phyloP scores from a whole-genome alignment of 208 protist genomes.

The Trypanosomatidae sp. region DNA sequence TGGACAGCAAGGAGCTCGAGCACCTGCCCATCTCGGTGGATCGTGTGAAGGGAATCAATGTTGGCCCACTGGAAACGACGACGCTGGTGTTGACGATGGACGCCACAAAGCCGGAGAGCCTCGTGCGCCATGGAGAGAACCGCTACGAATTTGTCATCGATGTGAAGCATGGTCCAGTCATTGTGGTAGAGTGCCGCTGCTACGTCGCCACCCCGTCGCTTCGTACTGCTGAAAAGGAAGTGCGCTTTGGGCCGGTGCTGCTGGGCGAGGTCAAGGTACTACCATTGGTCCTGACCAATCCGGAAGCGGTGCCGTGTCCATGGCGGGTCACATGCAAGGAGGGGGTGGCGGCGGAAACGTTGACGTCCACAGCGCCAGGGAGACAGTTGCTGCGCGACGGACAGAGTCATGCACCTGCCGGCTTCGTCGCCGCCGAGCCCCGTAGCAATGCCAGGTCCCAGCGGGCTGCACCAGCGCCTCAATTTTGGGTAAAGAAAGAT shows the following conservation, averaged over 20 bases:
- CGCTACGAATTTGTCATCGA: conserved; percentile 78
- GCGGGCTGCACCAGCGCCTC: conserved; percentile 8
- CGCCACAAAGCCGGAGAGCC: conserved; percentile 25
- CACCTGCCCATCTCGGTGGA: conserved; percentile 60
- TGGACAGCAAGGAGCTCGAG: conserved; percentile 80
- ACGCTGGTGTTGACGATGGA: conserved; percentile 64
- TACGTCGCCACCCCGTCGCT: conserved; percentile 92
- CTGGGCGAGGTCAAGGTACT: conserved; percentile 85
- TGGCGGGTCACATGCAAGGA: conserved; percentile 82
- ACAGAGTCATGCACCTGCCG: too few relatives aligned
- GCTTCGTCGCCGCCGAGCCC: neutral
- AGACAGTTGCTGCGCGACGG: neutral
- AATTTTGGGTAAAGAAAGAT: conserved; percentile 77
- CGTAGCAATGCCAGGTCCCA: neutral
- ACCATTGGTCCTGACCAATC: conserved; percentile 86
- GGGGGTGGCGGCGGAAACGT: conserved; percentile 3
- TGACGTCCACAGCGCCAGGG: neutral
- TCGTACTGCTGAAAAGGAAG: conserved; percentile 39
- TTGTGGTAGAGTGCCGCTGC: conserved; percentile 85
- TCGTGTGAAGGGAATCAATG: conserved; percentile 75
- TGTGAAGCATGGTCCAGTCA: conserved; percentile 79
- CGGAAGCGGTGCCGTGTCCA: conserved; percentile 83
- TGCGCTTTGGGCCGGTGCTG: conserved; percentile 91
- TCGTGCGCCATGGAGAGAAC: conserved; percentile 62
- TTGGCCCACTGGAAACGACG: conserved; percentile 51